Evolutionary conservation across 495 filamentous ascomycete species (phyloP).

Genomic region (Penicillium coffeae): DNA sequence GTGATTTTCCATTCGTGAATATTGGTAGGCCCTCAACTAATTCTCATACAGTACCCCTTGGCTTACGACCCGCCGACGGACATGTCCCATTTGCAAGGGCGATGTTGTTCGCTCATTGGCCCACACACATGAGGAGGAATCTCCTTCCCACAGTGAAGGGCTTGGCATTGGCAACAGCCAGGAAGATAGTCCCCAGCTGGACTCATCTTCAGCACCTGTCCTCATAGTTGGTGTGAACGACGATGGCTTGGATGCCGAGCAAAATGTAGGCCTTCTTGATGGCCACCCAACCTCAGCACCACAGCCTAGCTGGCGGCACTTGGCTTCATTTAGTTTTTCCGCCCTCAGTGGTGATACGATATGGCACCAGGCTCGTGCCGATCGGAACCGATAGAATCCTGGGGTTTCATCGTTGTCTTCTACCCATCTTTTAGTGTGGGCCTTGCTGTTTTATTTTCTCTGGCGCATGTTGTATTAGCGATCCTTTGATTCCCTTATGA

Average conservation of each 20-base stretch:
- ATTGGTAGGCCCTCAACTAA: neutral
- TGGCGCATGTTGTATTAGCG: slow-evolving; percentile 38
- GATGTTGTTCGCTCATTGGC: slow-evolving; percentile 76
- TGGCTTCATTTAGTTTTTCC: slow-evolving; percentile 44
- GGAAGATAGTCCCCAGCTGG: slow-evolving; percentile 16
- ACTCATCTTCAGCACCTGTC: slow-evolving; percentile 48
- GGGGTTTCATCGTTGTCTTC: slow-evolving; percentile 14
- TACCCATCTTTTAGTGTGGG: slow-evolving; percentile 5
- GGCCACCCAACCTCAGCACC: slow-evolving; percentile 36
- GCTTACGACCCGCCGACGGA: slow-evolving; percentile 89
- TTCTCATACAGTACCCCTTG: slow-evolving; percentile 75
- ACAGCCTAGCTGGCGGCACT: slow-evolving; percentile 38
- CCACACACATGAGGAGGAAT: slow-evolving; percentile 44
- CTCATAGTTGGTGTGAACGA: slow-evolving; percentile 34
- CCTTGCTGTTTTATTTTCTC: slow-evolving; percentile 22
- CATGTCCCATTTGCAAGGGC: slow-evolving; percentile 96
- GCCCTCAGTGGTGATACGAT: slow-evolving; percentile 50
- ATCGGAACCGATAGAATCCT: slow-evolving; percentile 39
- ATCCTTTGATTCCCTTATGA: slow-evolving; percentile 27
- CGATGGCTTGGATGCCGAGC: slow-evolving; percentile 38
- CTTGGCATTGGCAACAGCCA: slow-evolving; percentile 29
- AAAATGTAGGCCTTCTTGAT: slow-evolving; percentile 38
- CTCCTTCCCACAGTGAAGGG: slow-evolving; percentile 46
- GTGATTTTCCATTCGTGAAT: no score
- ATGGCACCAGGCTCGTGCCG: slow-evolving; percentile 45